Conservation (phyloP, 192 early-diverging fungal genomes). For the Chytriomyces sp. region DNA sequence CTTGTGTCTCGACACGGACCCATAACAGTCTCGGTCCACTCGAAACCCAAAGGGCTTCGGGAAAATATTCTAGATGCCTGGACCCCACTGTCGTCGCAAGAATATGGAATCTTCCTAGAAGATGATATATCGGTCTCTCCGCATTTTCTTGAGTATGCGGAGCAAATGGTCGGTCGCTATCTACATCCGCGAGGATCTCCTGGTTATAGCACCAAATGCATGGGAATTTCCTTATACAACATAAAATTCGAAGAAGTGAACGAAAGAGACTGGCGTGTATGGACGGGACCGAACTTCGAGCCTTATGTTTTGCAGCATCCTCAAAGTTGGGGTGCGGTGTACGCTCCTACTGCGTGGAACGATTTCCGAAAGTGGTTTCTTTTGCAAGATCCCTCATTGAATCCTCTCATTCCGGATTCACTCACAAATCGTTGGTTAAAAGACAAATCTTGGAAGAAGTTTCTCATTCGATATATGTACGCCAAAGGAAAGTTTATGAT, state of each 20-base stretch:
- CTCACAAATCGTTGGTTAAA: constrained; percentile 32
- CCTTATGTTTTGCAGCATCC: constrained; percentile 34
- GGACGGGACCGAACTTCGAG: neutral
- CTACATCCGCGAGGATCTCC: constrained; percentile 15
- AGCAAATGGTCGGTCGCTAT: constrained; percentile 31
- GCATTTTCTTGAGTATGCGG: constrained; percentile 37
- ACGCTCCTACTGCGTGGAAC: constrained; percentile 25
- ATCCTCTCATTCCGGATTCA: constrained; percentile 25
- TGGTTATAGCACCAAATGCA: constrained; percentile 14
- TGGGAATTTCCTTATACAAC: constrained; percentile 34
- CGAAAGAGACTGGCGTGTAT: constrained; percentile 9
- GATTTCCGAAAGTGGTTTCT: constrained; percentile 30
- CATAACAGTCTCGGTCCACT: constrained; percentile 12
- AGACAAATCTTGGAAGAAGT: constrained; percentile 31
- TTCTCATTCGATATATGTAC: constrained; percentile 30
- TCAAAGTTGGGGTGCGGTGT: constrained; percentile 36
- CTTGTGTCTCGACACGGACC: constrained; percentile 21
- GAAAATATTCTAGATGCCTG: constrained; percentile 34
- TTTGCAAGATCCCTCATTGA: constrained; percentile 5
- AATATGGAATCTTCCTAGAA: constrained; percentile 38
- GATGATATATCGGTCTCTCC: constrained; percentile 38
- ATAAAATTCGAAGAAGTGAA: constrained; percentile 31
- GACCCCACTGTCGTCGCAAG: constrained; percentile 8
- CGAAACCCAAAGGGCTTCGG: constrained; percentile 20
- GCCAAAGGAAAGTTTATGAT: constrained; percentile 26